These are phyloP conservation scores for Colletotrichum plurivorum DNA, from an alignment of 2,329 filamentous ascomycete genomes.

Conservation along the genomic window DNA sequence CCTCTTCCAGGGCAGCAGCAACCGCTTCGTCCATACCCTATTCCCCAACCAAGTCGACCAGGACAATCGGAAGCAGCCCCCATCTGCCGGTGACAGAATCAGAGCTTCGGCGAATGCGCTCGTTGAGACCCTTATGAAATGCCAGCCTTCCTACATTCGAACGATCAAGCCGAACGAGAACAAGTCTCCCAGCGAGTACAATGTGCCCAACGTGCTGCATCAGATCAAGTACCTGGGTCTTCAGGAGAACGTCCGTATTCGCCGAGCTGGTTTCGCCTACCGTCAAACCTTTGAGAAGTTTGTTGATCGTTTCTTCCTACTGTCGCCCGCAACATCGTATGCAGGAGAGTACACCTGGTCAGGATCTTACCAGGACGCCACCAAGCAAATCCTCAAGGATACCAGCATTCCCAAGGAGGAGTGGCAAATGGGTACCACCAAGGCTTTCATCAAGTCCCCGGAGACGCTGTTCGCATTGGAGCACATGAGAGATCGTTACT, in stretches of 20 bases:
- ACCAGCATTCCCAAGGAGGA: constrained; percentile 96
- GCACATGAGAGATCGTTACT: constrained; percentile 97
- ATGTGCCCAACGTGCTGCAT: constrained; percentile 91
- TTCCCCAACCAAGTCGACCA: constrained; percentile 96
- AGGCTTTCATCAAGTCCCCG: constrained; percentile 98
- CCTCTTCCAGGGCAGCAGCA: constrained; percentile 86
- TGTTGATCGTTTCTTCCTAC: constrained; percentile 94
- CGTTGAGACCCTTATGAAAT: constrained; percentile 96
- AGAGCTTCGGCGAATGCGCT: constrained; percentile 94
- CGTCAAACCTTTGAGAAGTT: constrained; percentile 98
- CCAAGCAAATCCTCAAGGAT: constrained; percentile 94
- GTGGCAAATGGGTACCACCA: constrained; percentile 96
- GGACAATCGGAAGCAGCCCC: constrained; percentile 94
- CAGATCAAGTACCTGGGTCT: constrained; percentile 99
- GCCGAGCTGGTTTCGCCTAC: constrained; percentile 95
- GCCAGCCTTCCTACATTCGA: constrained; percentile 96
- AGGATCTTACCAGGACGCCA: constrained; percentile 87
- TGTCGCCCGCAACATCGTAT: constrained; percentile 95
- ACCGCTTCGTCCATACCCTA: constrained; percentile 86
- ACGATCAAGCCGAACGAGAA: constrained; percentile 99
- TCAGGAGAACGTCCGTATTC: constrained; percentile 99
- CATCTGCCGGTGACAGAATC: constrained; percentile 96
- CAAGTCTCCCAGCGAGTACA: constrained; percentile 95
- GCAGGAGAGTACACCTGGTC: constrained; percentile 98
- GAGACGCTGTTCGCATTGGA: constrained; percentile 97